Percentiles rank a stretch among this genome's conserved stretches.
phyloP scores from a whole-genome alignment of 2,329 filamentous ascomycete genomes.

The Phialophora verrucosa region DNA sequence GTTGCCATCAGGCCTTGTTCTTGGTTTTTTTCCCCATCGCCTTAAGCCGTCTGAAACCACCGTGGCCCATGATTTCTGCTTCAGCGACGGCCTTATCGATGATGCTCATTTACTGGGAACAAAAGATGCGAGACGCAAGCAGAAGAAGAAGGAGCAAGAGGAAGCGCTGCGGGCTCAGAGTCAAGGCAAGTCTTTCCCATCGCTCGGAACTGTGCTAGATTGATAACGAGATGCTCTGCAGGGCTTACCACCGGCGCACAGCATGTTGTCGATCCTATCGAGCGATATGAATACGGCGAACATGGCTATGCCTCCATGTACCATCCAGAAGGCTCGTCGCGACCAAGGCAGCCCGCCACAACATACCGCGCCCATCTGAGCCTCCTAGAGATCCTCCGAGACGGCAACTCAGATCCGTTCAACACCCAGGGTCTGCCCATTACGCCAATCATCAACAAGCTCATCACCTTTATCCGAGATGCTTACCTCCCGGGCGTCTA shows the following conservation, averaged over 20 bases:
- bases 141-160: conserved; percentile 3
- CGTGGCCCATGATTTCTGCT: not conserved
- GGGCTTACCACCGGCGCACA: not conserved
- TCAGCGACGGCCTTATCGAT: not conserved
- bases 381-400: conserved; percentile 16
- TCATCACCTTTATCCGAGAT: conserved; percentile 25
- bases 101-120: not conserved
- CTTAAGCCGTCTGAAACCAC: no score
- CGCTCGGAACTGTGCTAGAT: not conserved
- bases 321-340: not conserved
- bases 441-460: conserved; percentile 22
- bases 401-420: conserved; percentile 23
- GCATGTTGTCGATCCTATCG: not conserved
- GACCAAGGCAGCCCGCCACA: not conserved
- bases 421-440: conserved; percentile 17
- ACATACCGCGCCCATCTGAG: not conserved
- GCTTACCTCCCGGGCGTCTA: conserved; percentile 24
- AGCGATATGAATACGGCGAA: not conserved
- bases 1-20: not conserved
- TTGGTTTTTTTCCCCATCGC: not conserved
- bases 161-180: not conserved
- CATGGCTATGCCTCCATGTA: not conserved
- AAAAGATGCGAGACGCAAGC: not conserved
- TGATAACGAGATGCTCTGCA: not conserved
- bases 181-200: conserved; percentile 1